phyloP scores from a whole-genome alignment of 257 asterid species.

The Mitragyna speciosa region DNA sequence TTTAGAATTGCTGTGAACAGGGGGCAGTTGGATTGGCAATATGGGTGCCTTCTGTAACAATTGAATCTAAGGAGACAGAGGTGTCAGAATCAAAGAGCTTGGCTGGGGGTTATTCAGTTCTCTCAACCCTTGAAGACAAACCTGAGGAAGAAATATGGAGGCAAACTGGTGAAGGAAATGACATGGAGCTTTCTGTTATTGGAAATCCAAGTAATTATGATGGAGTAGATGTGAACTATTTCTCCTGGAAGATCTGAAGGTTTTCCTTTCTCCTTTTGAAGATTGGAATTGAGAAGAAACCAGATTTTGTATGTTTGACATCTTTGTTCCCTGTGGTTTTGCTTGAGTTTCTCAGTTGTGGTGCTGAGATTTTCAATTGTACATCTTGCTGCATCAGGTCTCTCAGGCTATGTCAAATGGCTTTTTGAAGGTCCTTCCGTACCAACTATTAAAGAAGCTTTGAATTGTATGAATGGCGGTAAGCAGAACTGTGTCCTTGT shows the following conservation, averaged over 20 bases:
- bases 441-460: conserved; percentile 72
- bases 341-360: neutral
- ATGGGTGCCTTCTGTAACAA: conserved; percentile 97
- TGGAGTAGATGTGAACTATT: conserved; percentile 50
- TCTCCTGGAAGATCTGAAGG: conserved; percentile 75
- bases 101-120: conserved; percentile 56
- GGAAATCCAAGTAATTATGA: conserved; percentile 41
- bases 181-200: conserved; percentile 64
- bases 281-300: conserved; percentile 22
- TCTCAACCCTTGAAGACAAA: conserved; percentile 67
- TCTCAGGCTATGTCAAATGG: conserved; percentile 73
- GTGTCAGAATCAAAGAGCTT: conserved; percentile 47
- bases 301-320: conserved; percentile 13
- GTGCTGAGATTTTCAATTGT: conserved; percentile 7
- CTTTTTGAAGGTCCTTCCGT: conserved; percentile 56
- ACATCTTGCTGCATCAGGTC: conserved; percentile 56
- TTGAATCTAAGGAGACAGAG: conserved; percentile 68
- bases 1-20: conserved; percentile 34
- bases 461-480: conserved; percentile 66
- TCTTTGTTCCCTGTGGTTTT: neutral
- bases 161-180: conserved; percentile 50
- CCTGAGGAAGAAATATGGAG: conserved; percentile 43
- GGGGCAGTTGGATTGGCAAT: conserved; percentile 99
- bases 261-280: conserved; percentile 21
- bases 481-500: conserved; percentile 69